Evolutionary conservation across 73 alveolate genomes (phyloP).

Genomic region (Stentor roeselii): DNA sequence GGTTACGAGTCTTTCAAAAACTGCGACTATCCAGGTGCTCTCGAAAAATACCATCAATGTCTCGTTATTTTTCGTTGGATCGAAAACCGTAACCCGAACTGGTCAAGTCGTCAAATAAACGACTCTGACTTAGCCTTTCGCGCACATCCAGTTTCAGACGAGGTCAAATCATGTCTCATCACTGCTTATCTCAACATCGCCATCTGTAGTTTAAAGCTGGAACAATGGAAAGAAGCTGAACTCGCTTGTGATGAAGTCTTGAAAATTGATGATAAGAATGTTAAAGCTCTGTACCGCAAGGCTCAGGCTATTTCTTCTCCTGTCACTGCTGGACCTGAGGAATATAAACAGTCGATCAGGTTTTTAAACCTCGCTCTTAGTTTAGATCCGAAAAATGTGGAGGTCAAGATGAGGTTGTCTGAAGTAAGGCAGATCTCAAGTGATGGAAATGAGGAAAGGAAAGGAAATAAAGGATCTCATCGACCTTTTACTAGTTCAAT

Average conservation of each 20-base stretch:
- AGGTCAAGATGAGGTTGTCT: neutral
- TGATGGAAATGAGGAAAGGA: neutral
- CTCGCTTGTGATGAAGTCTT: slow-evolving; percentile 40
- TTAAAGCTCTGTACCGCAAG: slow-evolving; percentile 47
- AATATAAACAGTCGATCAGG: neutral
- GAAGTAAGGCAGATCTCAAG: neutral
- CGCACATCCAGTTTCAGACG: slow-evolving; percentile 26
- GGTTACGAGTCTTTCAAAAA: slow-evolving; percentile 31
- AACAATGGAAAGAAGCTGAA: slow-evolving; percentile 44
- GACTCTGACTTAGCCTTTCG: slow-evolving; percentile 31
- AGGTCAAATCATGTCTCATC: slow-evolving; percentile 18
- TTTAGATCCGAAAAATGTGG: slow-evolving; percentile 15
- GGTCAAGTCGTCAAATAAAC: slow-evolving; percentile 38
- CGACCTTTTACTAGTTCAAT: neutral
- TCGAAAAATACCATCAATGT: slow-evolving; percentile 35
- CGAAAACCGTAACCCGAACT: slow-evolving; percentile 34
- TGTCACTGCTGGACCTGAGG: neutral
- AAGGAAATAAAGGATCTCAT: neutral
- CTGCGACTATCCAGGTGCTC: slow-evolving; percentile 32
- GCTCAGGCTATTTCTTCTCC: slow-evolving; percentile 39
- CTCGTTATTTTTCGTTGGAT: slow-evolving; percentile 31
- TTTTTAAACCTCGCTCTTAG: neutral
- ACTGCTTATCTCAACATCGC: slow-evolving; percentile 46
- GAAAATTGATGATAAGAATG: slow-evolving; percentile 41
- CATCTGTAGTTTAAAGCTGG: slow-evolving; percentile 36